phyloP scores from a whole-genome alignment of 257 asterid genomes.

The Schizonepeta tenuifolia region DNA sequence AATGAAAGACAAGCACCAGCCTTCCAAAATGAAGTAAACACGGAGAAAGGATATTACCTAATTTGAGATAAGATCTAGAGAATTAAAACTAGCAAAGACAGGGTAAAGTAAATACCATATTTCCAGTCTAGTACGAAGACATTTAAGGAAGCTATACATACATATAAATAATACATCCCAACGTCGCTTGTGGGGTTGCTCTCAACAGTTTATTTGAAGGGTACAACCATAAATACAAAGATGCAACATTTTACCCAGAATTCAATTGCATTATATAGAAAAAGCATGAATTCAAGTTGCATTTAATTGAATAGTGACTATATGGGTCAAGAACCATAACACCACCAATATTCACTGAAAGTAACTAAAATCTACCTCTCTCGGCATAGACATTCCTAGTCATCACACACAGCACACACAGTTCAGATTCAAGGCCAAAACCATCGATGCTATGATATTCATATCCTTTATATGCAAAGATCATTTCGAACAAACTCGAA shows the following conservation, averaged over 20 bases:
- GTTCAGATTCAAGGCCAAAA: conserved; percentile 21
- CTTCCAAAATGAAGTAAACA: conserved; percentile 8
- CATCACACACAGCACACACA: conserved; percentile 17
- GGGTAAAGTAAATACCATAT: neutral
- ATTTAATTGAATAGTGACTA: conserved; percentile 4
- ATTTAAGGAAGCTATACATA: neutral
- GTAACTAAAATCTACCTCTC: conserved; percentile 9
- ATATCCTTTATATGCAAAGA: conserved; percentile 13
- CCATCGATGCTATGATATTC: neutral
- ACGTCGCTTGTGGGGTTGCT: conserved; percentile 2
- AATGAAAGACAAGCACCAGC: conserved; percentile 1
- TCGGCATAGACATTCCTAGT: neutral
- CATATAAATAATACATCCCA: neutral
- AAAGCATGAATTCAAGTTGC: conserved; percentile 11
- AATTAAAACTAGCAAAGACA: neutral
- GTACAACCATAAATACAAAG: conserved; percentile 1
- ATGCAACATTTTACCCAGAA: neutral
- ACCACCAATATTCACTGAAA: conserved; percentile 7
- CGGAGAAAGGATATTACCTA: neutral
- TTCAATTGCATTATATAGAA: neutral
- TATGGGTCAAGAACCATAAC: conserved; percentile 9
- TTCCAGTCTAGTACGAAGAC: neutral
- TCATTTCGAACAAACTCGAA: neutral
- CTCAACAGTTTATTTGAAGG: conserved; percentile 7
- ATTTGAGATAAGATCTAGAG: neutral